phyloP scores from a whole-genome alignment of 805 yeast species.

The Spathaspora sp. region DNA sequence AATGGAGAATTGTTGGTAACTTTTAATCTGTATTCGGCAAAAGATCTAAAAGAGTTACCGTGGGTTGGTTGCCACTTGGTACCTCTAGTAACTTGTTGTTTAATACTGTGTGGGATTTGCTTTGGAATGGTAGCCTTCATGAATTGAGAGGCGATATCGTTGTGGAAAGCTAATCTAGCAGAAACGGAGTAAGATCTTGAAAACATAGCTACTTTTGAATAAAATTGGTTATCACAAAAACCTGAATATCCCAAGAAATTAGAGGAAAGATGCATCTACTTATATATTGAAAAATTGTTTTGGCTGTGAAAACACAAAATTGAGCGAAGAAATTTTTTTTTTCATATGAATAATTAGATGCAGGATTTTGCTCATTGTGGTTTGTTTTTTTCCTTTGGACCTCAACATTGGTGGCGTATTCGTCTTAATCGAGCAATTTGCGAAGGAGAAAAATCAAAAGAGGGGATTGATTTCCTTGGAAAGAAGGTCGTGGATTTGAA shows the following conservation, averaged over 20 bases:
- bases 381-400: background rate
- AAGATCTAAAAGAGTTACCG: slow-evolving; percentile 38
- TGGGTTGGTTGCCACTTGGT: slow-evolving; percentile 35
- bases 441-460: background rate
- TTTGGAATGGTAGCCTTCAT: slow-evolving; percentile 7
- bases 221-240: background rate
- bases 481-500: background rate
- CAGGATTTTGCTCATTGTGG: background rate
- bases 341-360: background rate
- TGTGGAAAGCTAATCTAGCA: slow-evolving; percentile 3
- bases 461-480: background rate
- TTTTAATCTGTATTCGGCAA: slow-evolving; percentile 43
- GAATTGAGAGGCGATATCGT: slow-evolving; percentile 2
- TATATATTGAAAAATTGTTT: background rate
- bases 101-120: slow-evolving; percentile 2
- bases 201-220: background rate
- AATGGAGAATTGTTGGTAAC: slow-evolving; percentile 41
- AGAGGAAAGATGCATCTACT: background rate
- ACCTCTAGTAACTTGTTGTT: slow-evolving; percentile 9
- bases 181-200: slow-evolving; percentile 5
- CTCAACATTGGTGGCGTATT: background rate
- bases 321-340: background rate
- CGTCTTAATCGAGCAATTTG: background rate
- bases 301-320: background rate
- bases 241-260: background rate